Evolutionary conservation across 257 asterid genomes (phyloP).

Genomic region (Ligustrum vulgare): DNA sequence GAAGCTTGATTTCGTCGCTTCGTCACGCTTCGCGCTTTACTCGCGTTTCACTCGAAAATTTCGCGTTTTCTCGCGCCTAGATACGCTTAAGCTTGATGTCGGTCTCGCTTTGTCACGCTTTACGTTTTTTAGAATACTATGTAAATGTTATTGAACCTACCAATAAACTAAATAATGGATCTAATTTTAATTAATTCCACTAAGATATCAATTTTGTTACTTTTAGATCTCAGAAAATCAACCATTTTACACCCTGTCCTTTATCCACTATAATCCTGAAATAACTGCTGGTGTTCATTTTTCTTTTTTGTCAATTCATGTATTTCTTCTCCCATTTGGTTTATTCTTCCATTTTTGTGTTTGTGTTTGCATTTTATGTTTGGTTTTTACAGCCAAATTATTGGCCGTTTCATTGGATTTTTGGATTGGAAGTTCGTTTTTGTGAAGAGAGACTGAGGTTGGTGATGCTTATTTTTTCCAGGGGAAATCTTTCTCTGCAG

Average conservation of each 20-base stretch:
- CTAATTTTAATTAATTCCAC: too few species aligned
- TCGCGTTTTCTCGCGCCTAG: too few species aligned
- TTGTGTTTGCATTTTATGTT: slow-evolving; percentile 4
- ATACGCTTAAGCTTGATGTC: too few species aligned
- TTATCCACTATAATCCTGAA: slow-evolving; percentile 9
- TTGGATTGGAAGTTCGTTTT: slow-evolving; percentile 2
- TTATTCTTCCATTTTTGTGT: slow-evolving; percentile 11
- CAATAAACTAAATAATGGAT: too few species aligned
- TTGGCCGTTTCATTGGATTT: not conserved
- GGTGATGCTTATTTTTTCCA: slow-evolving; percentile 17
- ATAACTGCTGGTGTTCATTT: slow-evolving; percentile 10
- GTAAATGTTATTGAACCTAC: too few species aligned
- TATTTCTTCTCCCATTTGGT: slow-evolving; percentile 1
- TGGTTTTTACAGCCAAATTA: not conserved
- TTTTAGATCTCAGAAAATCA: too few species aligned
- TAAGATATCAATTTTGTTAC: too few species aligned
- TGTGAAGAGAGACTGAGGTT: slow-evolving; percentile 15
- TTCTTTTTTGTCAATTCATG: slow-evolving; percentile 12
- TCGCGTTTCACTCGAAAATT: too few species aligned
- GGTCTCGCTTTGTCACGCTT: too few species aligned
- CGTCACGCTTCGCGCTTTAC: too few species aligned
- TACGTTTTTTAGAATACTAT: too few species aligned
- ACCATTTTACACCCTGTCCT: slow-evolving; percentile 15
- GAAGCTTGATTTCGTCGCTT: too few species aligned
- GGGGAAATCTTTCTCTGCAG: slow-evolving; percentile 13